phyloP scores from a whole-genome alignment of 305 asterid genomes.

The Rubia tinctorum region DNA sequence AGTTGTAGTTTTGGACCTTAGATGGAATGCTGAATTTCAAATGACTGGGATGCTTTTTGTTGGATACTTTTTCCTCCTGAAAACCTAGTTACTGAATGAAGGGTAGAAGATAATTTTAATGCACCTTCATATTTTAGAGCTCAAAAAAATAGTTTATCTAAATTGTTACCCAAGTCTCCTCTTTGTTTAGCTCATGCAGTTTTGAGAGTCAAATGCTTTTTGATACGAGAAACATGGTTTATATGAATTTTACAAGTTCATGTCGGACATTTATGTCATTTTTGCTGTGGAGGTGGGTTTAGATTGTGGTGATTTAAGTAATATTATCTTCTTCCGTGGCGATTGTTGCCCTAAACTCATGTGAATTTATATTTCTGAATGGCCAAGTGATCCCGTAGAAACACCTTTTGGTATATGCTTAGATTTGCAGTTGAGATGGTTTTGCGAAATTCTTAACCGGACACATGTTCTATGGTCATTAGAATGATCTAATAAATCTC shows the following conservation, averaged over 20 bases:
- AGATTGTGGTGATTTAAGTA: background rate
- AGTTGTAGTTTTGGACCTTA: background rate
- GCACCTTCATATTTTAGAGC: background rate
- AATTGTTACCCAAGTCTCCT: background rate
- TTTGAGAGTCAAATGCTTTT: background rate
- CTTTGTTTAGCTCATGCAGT: background rate
- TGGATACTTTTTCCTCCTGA: background rate
- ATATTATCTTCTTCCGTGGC: background rate
- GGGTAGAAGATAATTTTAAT: background rate
- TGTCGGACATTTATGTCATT: background rate
- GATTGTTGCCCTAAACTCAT: slow-evolving; percentile 1
- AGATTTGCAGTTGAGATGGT: background rate
- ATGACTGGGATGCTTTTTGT: background rate
- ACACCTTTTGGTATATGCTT: background rate
- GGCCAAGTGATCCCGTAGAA: background rate
- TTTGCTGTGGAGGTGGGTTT: background rate
- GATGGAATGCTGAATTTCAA: background rate
- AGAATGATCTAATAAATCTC: background rate
- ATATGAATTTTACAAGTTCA: background rate
- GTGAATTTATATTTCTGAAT: background rate
- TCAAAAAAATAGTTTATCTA: background rate
- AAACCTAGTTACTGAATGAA: background rate
- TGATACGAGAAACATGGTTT: background rate
- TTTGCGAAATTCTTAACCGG: background rate
- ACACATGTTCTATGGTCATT: background rate